Evolutionary conservation across 805 yeast species (phyloP).

Genomic region (Candida silvicultrix): DNA sequence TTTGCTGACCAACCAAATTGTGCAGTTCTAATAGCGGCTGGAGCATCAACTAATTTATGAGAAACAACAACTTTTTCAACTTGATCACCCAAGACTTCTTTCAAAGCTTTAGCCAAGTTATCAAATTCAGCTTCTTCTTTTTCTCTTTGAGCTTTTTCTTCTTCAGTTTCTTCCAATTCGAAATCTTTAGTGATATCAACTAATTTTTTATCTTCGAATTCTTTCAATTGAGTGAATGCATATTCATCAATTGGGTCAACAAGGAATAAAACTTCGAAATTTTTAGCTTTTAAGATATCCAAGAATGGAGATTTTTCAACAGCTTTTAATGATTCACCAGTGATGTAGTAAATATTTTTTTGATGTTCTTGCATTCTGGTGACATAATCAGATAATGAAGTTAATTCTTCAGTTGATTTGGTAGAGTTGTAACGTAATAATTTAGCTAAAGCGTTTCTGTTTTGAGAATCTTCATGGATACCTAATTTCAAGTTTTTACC

Average conservation of each 20-base stretch:
- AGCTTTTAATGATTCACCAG: conserved; percentile 97
- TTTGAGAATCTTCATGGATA: conserved; percentile 97
- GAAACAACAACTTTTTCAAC: conserved; percentile 99
- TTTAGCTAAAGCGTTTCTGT: conserved; percentile 94
- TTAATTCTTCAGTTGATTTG: conserved; percentile 88
- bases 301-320: conserved; percentile 99
- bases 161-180: conserved; percentile 97
- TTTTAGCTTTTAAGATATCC: conserved; percentile 97
- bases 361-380: conserved; percentile 99
- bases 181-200: conserved; percentile 99
- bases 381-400: conserved; percentile 94
- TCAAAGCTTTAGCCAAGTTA: conserved; percentile 90
- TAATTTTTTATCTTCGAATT: conserved; percentile 97
- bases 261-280: conserved; percentile 95
- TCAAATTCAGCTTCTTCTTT: conserved; percentile 88
- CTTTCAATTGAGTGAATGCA: conserved; percentile 98
- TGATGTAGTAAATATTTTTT: conserved; percentile 98
- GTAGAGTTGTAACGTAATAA: conserved; percentile 96
- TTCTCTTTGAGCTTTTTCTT: conserved; percentile 94
- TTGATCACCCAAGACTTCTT: conserved; percentile 95
- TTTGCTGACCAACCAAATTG: conserved; percentile 99
- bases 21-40: conserved; percentile 99
- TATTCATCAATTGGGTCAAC: conserved; percentile 99
- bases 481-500: conserved; percentile 98
- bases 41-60: conserved; percentile 94